phyloP scores from a whole-genome alignment of 768 basidiomycete species.

The Lactarius evosmus region DNA sequence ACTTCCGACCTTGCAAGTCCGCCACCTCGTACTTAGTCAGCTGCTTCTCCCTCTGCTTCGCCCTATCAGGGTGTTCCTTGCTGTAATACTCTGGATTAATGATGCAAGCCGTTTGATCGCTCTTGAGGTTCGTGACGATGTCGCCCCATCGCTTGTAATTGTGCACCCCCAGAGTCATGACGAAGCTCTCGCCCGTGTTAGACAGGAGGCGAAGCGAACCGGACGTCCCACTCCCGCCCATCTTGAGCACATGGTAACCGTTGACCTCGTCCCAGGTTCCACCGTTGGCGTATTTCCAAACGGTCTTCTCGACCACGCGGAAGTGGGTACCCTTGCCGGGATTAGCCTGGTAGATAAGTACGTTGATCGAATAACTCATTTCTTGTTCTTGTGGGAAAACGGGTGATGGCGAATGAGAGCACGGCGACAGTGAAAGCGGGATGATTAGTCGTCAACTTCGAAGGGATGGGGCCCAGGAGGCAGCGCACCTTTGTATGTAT shows the following conservation, averaged over 20 bases:
- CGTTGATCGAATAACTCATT: conserved; percentile 29
- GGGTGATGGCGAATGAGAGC: background rate
- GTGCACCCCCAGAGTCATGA: conserved; percentile 40
- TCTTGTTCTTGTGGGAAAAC: background rate
- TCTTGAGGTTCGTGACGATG: conserved; percentile 35
- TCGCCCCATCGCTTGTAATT: conserved; percentile 42
- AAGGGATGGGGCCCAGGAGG: background rate
- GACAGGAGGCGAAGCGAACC: conserved; percentile 37
- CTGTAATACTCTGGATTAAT: conserved; percentile 18
- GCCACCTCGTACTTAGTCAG: background rate
- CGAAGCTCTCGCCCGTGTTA: conserved; percentile 35
- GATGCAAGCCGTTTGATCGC: conserved; percentile 3
- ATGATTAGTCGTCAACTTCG: background rate
- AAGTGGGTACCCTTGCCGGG: conserved; percentile 27
- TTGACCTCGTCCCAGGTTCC: conserved; percentile 35
- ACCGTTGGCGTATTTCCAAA: conserved; percentile 37
- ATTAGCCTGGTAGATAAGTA: conserved; percentile 28
- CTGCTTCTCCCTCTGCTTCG: conserved; percentile 2
- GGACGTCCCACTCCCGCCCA: conserved; percentile 41
- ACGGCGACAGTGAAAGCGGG: too few relatives aligned
- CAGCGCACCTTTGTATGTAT: background rate
- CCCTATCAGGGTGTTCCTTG: background rate
- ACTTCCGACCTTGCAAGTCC: background rate
- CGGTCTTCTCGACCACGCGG: conserved; percentile 36
- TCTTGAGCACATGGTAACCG: conserved; percentile 33